A percentile compares a stretch with the other conserved stretches of the same genome.
These are phyloP conservation scores for Globisporangium splendens DNA, from an alignment of 352 stramenopile species.

Conservation along the genomic window DNA sequence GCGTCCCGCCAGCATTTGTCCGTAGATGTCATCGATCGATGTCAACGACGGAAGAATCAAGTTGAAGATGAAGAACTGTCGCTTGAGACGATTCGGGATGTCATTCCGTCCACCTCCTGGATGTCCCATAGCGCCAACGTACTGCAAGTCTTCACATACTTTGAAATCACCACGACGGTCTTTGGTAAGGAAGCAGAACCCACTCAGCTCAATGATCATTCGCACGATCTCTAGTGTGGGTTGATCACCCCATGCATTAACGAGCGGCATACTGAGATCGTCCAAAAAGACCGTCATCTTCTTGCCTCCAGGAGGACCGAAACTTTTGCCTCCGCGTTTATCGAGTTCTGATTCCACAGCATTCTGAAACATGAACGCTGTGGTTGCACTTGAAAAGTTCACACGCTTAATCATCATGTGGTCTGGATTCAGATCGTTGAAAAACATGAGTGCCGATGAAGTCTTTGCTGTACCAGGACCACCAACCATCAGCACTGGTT, in stretches of 20 bases:
- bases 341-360: slow-evolving; percentile 97
- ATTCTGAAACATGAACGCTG: slow-evolving; percentile 97
- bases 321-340: slow-evolving; percentile 97
- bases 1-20: slow-evolving; percentile 95
- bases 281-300: slow-evolving; percentile 99
- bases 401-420: slow-evolving; percentile 96
- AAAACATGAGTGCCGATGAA: slow-evolving; percentile 97
- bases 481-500: slow-evolving; percentile 94
- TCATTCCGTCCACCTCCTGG: slow-evolving; percentile 97
- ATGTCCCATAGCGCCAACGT: slow-evolving; percentile 97
- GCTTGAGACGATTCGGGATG: slow-evolving; percentile 98
- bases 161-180: slow-evolving; percentile 99
- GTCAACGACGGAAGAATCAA: slow-evolving; percentile 95
- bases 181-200: slow-evolving; percentile 98
- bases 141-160: slow-evolving; percentile 96
- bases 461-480: slow-evolving; percentile 98
- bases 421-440: slow-evolving; percentile 92
- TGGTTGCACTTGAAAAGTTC: slow-evolving; percentile 98
- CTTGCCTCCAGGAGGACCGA: slow-evolving; percentile 96
- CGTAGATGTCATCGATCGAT: slow-evolving; percentile 99
- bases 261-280: slow-evolving; percentile 95
- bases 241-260: slow-evolving; percentile 99
- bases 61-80: slow-evolving; percentile 99
- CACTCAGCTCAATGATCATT: slow-evolving; percentile 95
- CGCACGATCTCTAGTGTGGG: slow-evolving; percentile 97